Base-by-base conservation (phyloP, 108 stramenopile species). In the Schizochytrium sp. region DNA sequence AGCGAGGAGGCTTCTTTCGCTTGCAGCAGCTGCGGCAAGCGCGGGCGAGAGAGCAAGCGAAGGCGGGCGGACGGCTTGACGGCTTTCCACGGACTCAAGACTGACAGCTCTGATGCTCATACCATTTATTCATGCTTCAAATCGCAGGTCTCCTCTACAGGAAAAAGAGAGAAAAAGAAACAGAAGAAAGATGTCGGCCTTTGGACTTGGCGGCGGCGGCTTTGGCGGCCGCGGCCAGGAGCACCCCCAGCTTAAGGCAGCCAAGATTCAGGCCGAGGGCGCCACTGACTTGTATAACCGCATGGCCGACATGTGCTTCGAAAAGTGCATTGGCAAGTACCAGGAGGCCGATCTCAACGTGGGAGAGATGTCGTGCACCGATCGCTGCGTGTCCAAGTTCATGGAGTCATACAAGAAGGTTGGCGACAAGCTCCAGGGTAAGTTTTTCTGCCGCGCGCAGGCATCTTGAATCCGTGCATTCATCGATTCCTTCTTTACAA, bases 221-320 rank as follows among this genome's bases (percentile, higher is more conserved):
- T 69, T 69, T 69, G 44, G 88, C 19, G 90, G 90, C 45, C 91
- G 90, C 19, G 89, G 87, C 14, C 34, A 88, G 53, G 90, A 91
- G 29, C 57, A 91, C 55, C 76, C 76, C 43, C 76, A 83, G 76
- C 48, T 83, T 1, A 83, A 83, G 76, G 76, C 76, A 4, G 97
- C 97, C 72, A 96, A 95, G 89, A 96, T 96, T 45, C 97, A 98
- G 93, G 96, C 97, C 94, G 98, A 98, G 95, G 97, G 97, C 96
- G 97, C 97, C 91, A 97, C 97, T 58, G 95, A 97, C 91, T 91
- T 98, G 8, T 98, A 98, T 90, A 96, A 97, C 93, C 97, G 97
- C 89, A 97, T 98, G 94, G 88, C 96, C 5, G 59, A 88, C n/a
- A 90, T 94, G 5, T 98, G 98, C 90, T 97, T 97, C 89, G 89